Conservation (phyloP, 2,329 filamentous ascomycete genomes). For the Fusarium burgessii region DNA sequence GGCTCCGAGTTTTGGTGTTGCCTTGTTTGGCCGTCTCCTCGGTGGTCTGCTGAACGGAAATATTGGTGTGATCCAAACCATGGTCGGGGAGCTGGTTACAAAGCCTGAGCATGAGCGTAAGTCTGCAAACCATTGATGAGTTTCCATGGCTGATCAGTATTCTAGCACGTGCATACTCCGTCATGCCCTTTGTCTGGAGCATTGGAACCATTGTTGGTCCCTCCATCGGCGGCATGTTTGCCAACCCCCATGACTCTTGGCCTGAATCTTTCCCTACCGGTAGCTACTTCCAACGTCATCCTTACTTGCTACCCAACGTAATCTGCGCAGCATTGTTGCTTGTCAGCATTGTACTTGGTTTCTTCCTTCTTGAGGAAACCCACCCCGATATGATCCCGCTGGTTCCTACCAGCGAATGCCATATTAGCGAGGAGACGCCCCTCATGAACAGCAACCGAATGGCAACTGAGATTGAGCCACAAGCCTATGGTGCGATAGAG, state of each 20-base stretch:
- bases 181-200: conserved; percentile 96
- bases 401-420: conserved; percentile 60
- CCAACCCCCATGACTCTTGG: conserved; percentile 80
- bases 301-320: conserved; percentile 90
- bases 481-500: conserved; percentile 81
- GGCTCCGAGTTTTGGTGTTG: conserved; percentile 85
- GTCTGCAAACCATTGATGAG: conserved; percentile 51
- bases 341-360: conserved; percentile 83
- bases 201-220: conserved; percentile 91
- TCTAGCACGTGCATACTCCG: conserved; percentile 82
- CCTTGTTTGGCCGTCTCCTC: conserved; percentile 78
- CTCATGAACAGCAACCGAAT: conserved; percentile 80
- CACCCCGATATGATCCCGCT: conserved; percentile 80
- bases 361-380: conserved; percentile 86
- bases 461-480: conserved; percentile 76
- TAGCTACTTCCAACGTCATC: conserved; percentile 80
- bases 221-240: conserved; percentile 87
- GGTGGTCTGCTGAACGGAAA: conserved; percentile 92
- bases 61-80: conserved; percentile 90
- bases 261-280: conserved; percentile 75
- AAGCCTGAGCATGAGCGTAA: conserved; percentile 87
- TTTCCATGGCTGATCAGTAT: conserved; percentile 6
- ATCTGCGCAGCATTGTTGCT: conserved; percentile 83
- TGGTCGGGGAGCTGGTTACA: conserved; percentile 89
- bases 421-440: conserved; percentile 75